Evolutionary conservation across 2,329 filamentous ascomycete species (phyloP).

Genomic region (Fragosphaeria purpurea): DNA sequence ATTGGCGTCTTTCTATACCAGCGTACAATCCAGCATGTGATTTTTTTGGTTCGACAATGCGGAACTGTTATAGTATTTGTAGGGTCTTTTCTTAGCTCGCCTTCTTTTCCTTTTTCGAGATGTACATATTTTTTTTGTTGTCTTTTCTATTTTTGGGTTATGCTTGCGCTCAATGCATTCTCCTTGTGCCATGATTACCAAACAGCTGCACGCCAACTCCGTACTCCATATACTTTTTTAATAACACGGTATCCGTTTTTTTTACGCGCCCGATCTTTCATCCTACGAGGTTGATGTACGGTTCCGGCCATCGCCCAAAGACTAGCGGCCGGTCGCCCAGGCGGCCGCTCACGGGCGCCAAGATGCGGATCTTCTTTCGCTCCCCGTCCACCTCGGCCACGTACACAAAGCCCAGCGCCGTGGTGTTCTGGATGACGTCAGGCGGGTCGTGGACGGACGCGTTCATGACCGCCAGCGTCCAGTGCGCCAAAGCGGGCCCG

Average conservation of each 20-base stretch:
- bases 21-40: background rate
- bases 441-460: conserved; percentile 59
- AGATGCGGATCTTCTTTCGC: conserved; percentile 66
- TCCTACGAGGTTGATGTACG: conserved; percentile 65
- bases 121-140: background rate
- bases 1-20: too few species aligned
- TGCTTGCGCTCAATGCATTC: background rate
- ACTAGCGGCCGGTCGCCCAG: conserved; percentile 72
- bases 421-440: conserved; percentile 66
- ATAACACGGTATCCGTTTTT: background rate
- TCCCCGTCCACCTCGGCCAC: conserved; percentile 85
- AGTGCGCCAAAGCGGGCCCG: conserved; percentile 62
- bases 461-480: conserved; percentile 75
- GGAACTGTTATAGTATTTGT: background rate
- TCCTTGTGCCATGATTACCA: background rate
- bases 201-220: too few species aligned
- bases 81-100: too few species aligned
- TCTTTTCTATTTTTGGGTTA: background rate
- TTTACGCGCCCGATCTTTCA: conserved; percentile 16
- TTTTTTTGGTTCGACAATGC: background rate
- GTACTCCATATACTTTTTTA: background rate
- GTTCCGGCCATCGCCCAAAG: conserved; percentile 80
- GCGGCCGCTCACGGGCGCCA: conserved; percentile 75
- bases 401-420: conserved; percentile 87
- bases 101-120: too few species aligned